These are phyloP conservation scores for Trapa incisa DNA, from an alignment of 345 rosid genomes.

Conservation along the genomic window DNA sequence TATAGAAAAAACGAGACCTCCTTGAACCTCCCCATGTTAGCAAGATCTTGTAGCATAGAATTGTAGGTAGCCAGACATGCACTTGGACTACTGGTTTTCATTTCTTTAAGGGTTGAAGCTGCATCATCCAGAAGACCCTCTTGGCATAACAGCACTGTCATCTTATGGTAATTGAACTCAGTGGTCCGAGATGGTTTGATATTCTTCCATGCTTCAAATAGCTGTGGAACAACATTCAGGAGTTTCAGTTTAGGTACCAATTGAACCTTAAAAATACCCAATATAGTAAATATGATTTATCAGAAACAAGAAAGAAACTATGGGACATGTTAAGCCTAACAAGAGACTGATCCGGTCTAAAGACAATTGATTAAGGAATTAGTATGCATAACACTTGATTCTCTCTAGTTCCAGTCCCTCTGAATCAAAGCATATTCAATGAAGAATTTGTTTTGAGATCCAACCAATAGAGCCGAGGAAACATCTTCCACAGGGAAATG, in stretches of 20 bases:
- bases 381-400: too few relatives aligned
- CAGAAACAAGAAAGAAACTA: not conserved
- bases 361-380: too few relatives aligned
- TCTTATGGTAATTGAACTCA: slow-evolving; percentile 40
- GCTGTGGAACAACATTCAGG: slow-evolving; percentile 14
- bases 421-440: not conserved
- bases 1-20: slow-evolving; percentile 33
- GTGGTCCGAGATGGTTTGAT: slow-evolving; percentile 32
- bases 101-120: slow-evolving; percentile 22
- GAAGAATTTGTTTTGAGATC: not conserved
- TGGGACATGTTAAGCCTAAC: too few relatives aligned
- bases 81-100: slow-evolving; percentile 27
- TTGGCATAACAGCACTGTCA: slow-evolving; percentile 34
- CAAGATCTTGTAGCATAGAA: slow-evolving; percentile 39
- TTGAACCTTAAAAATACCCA: not conserved
- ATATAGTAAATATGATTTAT: not conserved
- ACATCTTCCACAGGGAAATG: not conserved
- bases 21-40: slow-evolving; percentile 30
- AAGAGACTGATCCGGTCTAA: not conserved
- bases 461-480: not conserved
- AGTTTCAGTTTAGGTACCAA: slow-evolving; percentile 1
- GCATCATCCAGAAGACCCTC: slow-evolving; percentile 40
- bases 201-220: slow-evolving; percentile 52
- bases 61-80: slow-evolving; percentile 40
- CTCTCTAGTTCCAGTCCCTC: not conserved